Evolutionary conservation across 179 eudicot species (phyloP), one percentile per base, ranked within the genome.

Genomic region (Beta corolliflora): DNA sequence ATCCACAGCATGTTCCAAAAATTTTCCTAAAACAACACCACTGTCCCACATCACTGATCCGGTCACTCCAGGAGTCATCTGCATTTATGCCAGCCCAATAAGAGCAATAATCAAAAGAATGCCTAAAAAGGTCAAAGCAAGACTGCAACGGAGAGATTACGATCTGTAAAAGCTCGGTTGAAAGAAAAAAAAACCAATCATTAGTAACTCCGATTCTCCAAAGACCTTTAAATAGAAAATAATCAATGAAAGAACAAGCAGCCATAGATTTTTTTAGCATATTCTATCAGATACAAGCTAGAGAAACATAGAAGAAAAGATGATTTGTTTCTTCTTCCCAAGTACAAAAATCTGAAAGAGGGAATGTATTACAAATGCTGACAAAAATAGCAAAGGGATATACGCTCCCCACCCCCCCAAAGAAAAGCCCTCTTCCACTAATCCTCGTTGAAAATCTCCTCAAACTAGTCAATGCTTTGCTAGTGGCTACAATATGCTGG

Each of bases 31-130:
- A 69, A 95, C 88, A 78, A 95, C 83, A 74, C 98, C 98, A 75
- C 98, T 93, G 82, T 93, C 98, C 98, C 98, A 95, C 91, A 95
- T 91, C 79, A 93, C 98, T 18, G 98, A 83, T 79, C 98, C 98
- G 84, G 97, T 95, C 45, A 95, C 97, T 81, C 98, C 97, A 79
- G 98, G 97, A 81, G 90, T 86, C 75, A 86, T 90, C 96, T 94
- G 81, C 79, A 80, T 48, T 55, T 58, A 50, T 66, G 31, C 5
- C 46, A 58, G 36, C 75, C 46, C 13, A 44, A n/a, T 45, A 21
- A 70, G 14, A 25, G 36, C 15, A 19, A 46, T 3, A 55, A 14
- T 31, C 56, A 55, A 0, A 21, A 44, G 3, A 53, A 58, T 53
- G 45, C 6, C 7, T 41, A 23, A 6, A 16, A 16, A 15, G 59